A percentile compares a stretch with the other conserved stretches of the same genome.
Conservation (phyloP, 148 eudicot species). For the Rhododendron ovatum region DNA sequence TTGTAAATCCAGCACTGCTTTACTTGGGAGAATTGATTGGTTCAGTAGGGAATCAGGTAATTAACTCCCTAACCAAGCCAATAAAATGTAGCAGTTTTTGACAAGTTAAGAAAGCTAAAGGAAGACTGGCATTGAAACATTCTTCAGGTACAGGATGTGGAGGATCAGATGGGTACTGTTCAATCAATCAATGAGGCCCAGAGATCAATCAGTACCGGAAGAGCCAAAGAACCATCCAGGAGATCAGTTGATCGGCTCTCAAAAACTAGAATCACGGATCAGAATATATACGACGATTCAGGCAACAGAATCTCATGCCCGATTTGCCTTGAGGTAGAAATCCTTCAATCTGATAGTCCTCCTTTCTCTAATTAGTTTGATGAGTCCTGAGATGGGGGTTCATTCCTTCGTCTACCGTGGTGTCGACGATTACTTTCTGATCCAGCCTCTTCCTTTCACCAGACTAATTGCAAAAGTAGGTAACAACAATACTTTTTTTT, state of each 20-base stretch:
- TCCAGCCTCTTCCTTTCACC: neutral
- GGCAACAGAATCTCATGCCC: conserved; percentile 3
- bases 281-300: neutral
- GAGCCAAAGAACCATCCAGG: neutral
- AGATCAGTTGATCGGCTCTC: neutral
- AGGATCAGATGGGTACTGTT: neutral
- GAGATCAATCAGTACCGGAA: neutral
- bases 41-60: neutral
- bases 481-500: too few species aligned
- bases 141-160: neutral
- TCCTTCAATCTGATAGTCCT: neutral
- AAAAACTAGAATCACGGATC: neutral
- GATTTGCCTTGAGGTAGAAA: conserved; percentile 6
- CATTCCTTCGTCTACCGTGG: too few species aligned
- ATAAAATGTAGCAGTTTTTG: neutral
- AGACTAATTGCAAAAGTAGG: too few species aligned
- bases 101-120: neutral
- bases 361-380: neutral
- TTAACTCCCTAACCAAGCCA: neutral
- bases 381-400: neutral
- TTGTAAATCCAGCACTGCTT: neutral
- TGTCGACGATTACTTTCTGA: neutral
- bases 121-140: neutral
- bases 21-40: neutral
- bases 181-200: neutral